These are phyloP conservation scores for Capsicum chinense DNA, from an alignment of 257 asterid genomes.

Conservation along the genomic window DNA sequence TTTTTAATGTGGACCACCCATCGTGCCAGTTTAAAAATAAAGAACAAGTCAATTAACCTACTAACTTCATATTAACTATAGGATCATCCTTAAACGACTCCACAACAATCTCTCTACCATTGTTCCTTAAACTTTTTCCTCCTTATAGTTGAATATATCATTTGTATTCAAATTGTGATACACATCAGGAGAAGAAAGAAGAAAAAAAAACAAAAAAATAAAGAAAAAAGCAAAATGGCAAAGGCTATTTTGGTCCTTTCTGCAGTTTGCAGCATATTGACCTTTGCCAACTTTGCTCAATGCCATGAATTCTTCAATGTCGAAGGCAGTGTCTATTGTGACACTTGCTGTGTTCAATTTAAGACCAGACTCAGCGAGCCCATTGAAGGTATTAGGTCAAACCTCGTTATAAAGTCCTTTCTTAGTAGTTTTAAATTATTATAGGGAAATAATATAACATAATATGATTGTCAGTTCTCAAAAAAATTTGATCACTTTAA, in stretches of 20 bases:
- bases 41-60: slow-evolving; percentile 16
- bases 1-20: too few relatives aligned
- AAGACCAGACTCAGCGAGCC: slow-evolving; percentile 6
- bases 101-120: not conserved
- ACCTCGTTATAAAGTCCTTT: not conserved
- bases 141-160: slow-evolving; percentile 18
- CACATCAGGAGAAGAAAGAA: slow-evolving; percentile 19
- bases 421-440: not conserved
- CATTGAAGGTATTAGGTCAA: slow-evolving; percentile 12
- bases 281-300: slow-evolving; percentile 30
- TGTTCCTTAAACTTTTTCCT: not conserved
- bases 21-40: not conserved
- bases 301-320: slow-evolving; percentile 13
- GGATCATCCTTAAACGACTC: slow-evolving; percentile 19
- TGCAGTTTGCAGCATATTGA: slow-evolving; percentile 33
- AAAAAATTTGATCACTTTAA: not conserved
- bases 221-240: slow-evolving; percentile 27
- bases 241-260: slow-evolving; percentile 26
- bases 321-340: slow-evolving; percentile 33
- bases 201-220: not conserved
- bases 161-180: not conserved
- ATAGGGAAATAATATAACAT: not conserved
- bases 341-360: slow-evolving; percentile 30
- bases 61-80: not conserved
- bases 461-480: not conserved